Conservation (phyloP, 768 basidiomycete species). For the Lyophyllum semitale region DNA sequence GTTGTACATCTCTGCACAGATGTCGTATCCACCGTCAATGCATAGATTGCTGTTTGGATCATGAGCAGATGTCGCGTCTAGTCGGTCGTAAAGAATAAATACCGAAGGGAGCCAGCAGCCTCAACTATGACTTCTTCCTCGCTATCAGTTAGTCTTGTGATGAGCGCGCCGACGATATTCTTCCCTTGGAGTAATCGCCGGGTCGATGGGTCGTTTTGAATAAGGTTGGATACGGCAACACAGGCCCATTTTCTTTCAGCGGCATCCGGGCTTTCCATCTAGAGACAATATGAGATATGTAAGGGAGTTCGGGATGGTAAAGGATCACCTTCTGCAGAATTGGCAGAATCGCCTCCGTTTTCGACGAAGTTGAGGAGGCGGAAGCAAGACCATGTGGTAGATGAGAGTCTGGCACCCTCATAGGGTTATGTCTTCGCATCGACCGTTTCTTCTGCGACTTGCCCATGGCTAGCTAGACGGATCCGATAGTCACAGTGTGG, state of each 20-base stretch:
- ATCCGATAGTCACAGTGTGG: neutral
- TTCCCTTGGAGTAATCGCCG: slow-evolving; percentile 87
- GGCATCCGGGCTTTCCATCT: slow-evolving; percentile 79
- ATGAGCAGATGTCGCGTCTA: neutral
- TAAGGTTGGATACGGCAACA: slow-evolving; percentile 93
- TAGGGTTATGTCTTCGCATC: slow-evolving; percentile 89
- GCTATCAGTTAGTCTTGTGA: slow-evolving; percentile 83
- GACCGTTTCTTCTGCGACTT: slow-evolving; percentile 88
- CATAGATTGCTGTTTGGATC: slow-evolving; percentile 72
- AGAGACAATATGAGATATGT: slow-evolving; percentile 4
- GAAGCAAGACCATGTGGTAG: slow-evolving; percentile 79
- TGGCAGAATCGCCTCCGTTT: slow-evolving; percentile 79
- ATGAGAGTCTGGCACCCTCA: slow-evolving; percentile 93
- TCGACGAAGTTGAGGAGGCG: slow-evolving; percentile 71
- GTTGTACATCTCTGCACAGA: slow-evolving; percentile 97
- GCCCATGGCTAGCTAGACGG: slow-evolving; percentile 61
- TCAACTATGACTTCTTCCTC: slow-evolving; percentile 92
- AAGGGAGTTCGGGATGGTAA: neutral
- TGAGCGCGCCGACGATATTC: slow-evolving; percentile 85
- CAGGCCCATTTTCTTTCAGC: slow-evolving; percentile 94
- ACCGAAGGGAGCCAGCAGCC: slow-evolving; percentile 88
- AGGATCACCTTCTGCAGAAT: slow-evolving; percentile 81
- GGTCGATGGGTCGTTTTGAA: slow-evolving; percentile 94
- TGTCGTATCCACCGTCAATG: slow-evolving; percentile 93
- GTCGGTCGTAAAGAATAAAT: slow-evolving; percentile 22